A percentile compares a stretch with the other conserved stretches of the same genome.
These are phyloP conservation scores for Aristolochia fimbriata DNA, from an alignment of 164 flowering plant genomes.

Conservation along the genomic window DNA sequence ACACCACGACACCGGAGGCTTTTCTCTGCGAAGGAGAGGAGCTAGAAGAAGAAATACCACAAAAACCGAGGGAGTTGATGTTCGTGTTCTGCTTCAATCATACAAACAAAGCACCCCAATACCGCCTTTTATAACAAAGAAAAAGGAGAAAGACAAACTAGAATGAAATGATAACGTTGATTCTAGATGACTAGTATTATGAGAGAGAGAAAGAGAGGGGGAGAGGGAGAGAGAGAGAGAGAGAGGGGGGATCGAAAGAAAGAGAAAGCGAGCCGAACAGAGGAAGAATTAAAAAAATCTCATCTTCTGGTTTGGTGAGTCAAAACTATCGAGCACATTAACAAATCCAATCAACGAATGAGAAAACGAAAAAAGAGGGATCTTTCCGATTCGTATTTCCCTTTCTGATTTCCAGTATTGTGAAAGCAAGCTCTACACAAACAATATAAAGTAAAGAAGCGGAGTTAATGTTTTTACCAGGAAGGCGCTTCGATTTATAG, in stretches of 20 bases:
- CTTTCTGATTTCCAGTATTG: too few species aligned
- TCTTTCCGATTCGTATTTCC: too few species aligned
- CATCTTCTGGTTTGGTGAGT: background rate
- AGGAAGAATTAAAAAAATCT: too few species aligned
- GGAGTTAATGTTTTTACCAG: constrained; percentile 24
- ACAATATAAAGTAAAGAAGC: too few species aligned
- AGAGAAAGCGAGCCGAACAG: too few species aligned
- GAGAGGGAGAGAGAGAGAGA: background rate
- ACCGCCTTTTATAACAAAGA: background rate
- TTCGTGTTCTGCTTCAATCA: constrained; percentile 16
- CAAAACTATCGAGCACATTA: background rate
- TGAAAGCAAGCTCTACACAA: background rate
- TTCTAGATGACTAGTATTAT: background rate
- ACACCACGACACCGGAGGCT: constrained; percentile 2
- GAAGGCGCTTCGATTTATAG: constrained; percentile 22
- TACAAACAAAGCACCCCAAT: background rate
- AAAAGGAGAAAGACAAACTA: background rate
- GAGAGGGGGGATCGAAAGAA: too few species aligned
- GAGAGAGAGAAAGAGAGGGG: background rate
- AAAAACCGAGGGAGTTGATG: background rate
- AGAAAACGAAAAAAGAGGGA: background rate
- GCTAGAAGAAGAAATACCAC: constrained; percentile 9
- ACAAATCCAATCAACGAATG: background rate
- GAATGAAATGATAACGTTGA: background rate
- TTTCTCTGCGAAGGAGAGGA: constrained; percentile 19